Conservation (phyloP, 2,329 filamentous ascomycete genomes). For the Cryphonectria naterciae region DNA sequence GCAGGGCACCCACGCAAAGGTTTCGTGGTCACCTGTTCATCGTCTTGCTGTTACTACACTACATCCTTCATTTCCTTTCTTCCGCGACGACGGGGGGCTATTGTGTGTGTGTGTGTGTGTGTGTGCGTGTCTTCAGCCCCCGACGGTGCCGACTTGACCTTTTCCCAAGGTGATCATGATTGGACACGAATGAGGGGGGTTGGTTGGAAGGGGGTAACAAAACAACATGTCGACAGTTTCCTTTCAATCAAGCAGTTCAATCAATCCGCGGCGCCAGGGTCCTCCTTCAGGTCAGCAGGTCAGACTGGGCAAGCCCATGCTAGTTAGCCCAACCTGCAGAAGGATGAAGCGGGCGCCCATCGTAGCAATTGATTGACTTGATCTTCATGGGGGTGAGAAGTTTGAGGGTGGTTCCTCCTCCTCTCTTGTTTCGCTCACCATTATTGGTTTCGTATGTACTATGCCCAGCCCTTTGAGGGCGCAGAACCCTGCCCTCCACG, state of each 20-base stretch:
- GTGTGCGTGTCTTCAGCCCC: neutral
- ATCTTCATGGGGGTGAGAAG: constrained; percentile 7
- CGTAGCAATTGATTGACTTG: neutral
- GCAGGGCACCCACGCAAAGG: neutral
- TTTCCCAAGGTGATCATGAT: neutral
- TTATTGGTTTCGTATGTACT: too few relatives aligned
- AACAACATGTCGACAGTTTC: neutral
- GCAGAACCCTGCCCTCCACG: constrained; percentile 18
- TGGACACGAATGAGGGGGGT: neutral
- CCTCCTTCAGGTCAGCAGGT: neutral
- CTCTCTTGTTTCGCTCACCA: neutral
- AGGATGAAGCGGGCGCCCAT: neutral
- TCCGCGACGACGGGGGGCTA: neutral
- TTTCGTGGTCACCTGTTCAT: neutral
- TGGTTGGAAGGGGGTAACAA: neutral
- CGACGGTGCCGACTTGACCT: neutral
- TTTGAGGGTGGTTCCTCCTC: too few relatives aligned
- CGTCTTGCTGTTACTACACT: neutral
- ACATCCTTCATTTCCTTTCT: constrained; percentile 6
- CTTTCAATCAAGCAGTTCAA: neutral
- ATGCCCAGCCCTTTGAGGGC: neutral
- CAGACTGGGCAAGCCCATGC: neutral
- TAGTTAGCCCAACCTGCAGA: neutral
- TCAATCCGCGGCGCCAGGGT: neutral
- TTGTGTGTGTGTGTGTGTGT: too few relatives aligned